These are phyloP conservation scores for Trifolium pratense DNA, from an alignment of 306 rosid genomes.

Conservation along the genomic window DNA sequence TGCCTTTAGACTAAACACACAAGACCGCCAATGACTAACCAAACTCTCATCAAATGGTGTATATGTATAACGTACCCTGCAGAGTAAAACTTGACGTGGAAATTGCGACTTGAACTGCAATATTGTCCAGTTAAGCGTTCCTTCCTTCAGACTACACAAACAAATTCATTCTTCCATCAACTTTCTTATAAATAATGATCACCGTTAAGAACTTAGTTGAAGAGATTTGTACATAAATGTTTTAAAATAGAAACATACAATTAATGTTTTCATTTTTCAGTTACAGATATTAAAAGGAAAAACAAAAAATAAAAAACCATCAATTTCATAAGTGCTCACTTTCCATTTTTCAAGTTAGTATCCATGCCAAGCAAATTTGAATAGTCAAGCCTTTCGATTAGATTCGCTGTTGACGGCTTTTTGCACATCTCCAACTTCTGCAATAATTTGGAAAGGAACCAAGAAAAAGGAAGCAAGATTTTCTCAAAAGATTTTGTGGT, in stretches of 20 bases:
- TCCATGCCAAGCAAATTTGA: constrained; percentile 92
- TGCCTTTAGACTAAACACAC: constrained; percentile 26
- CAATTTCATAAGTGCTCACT: constrained; percentile 52
- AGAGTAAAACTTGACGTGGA: constrained; percentile 88
- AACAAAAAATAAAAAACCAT: constrained; percentile 20
- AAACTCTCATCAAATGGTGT: constrained; percentile 18
- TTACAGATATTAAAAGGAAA: constrained; percentile 15
- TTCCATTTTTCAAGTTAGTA: constrained; percentile 73
- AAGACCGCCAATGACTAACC: constrained; percentile 31
- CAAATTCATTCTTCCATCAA: constrained; percentile 24
- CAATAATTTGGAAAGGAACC: constrained; percentile 39
- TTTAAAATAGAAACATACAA: constrained; percentile 12
- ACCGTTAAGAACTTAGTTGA: not conserved
- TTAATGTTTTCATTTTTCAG: constrained; percentile 9
- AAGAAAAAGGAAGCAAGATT: constrained; percentile 27
- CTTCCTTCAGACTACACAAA: constrained; percentile 78
- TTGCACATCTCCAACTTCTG: constrained; percentile 75
- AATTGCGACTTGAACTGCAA: constrained; percentile 91
- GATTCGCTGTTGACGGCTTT: constrained; percentile 75
- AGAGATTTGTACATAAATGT: constrained; percentile 4
- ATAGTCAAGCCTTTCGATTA: constrained; percentile 74
- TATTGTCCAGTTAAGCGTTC: constrained; percentile 86
- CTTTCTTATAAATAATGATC: constrained; percentile 9
- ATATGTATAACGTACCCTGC: constrained; percentile 69
- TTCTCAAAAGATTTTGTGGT: constrained; percentile 13